phyloP scores from a whole-genome alignment of 2,329 filamentous ascomycete species.

The Paecilomyces fulvus region DNA sequence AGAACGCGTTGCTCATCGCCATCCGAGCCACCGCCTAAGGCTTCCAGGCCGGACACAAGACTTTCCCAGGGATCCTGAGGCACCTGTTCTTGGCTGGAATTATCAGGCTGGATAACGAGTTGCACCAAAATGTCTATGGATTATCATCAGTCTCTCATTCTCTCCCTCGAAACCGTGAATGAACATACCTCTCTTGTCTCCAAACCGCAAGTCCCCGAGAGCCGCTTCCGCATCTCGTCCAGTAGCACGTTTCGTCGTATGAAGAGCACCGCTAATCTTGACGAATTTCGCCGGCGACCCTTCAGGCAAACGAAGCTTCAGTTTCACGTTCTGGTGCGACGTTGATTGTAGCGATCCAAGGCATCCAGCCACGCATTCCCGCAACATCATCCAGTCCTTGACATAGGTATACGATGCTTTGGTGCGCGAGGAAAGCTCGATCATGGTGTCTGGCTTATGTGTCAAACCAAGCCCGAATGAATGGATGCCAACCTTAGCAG shows the following conservation, averaged over 20 bases:
- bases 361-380: slow-evolving; percentile 90
- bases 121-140: slow-evolving; percentile 77
- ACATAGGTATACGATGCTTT: slow-evolving; percentile 98
- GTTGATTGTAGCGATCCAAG: slow-evolving; percentile 84
- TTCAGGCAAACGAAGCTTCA: slow-evolving; percentile 88
- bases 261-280: slow-evolving; percentile 92
- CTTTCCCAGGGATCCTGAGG: slow-evolving; percentile 96
- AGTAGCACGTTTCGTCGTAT: slow-evolving; percentile 92
- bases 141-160: slow-evolving; percentile 8
- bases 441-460: slow-evolving; percentile 98
- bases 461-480: slow-evolving; percentile 94
- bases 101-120: slow-evolving; percentile 84
- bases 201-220: slow-evolving; percentile 85
- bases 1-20: slow-evolving; percentile 73
- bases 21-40: slow-evolving; percentile 78
- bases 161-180: not conserved
- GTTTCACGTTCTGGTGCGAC: slow-evolving; percentile 96
- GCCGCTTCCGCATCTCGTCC: slow-evolving; percentile 90
- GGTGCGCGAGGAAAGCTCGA: slow-evolving; percentile 87
- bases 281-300: slow-evolving; percentile 97
- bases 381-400: slow-evolving; percentile 99
- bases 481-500: slow-evolving; percentile 93
- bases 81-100: slow-evolving; percentile 67
- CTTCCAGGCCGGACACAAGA: slow-evolving; percentile 90
- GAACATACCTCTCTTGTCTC: slow-evolving; percentile 64